These are phyloP conservation scores for Fusarium scirpi DNA, from an alignment of 2,329 filamentous ascomycete genomes.

Conservation along the genomic window DNA sequence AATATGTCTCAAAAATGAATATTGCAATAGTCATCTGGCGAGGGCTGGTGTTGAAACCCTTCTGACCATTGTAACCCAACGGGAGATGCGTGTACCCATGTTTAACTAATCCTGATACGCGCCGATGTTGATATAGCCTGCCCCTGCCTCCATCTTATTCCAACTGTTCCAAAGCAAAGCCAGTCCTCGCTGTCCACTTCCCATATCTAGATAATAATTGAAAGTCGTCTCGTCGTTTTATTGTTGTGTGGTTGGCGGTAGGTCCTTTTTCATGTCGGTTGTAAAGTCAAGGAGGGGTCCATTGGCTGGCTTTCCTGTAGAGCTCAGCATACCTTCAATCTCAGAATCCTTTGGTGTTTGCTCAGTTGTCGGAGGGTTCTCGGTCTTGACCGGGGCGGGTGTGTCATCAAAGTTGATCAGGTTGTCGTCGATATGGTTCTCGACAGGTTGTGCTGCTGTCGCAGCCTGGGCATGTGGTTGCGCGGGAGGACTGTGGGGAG, in stretches of 20 bases:
- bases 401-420: slow-evolving; percentile 69
- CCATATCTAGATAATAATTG: slow-evolving; percentile 30
- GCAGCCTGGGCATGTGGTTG: slow-evolving; percentile 17
- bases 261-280: slow-evolving; percentile 63
- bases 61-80: slow-evolving; percentile 45
- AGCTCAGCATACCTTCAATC: slow-evolving; percentile 58
- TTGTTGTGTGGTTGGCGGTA: slow-evolving; percentile 54
- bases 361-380: neutral
- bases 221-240: slow-evolving; percentile 38
- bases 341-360: slow-evolving; percentile 48
- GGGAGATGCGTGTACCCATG: slow-evolving; percentile 43
- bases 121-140: slow-evolving; percentile 46
- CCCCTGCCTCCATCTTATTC: slow-evolving; percentile 33
- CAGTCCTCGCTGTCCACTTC: slow-evolving; percentile 24
- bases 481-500: slow-evolving; percentile 53
- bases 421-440: slow-evolving; percentile 49
- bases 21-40: slow-evolving; percentile 29
- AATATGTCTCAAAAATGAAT: slow-evolving; percentile 26
- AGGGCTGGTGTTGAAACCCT: slow-evolving; percentile 46
- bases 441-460: slow-evolving; percentile 29
- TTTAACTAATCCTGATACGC: slow-evolving; percentile 45
- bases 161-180: slow-evolving; percentile 38
- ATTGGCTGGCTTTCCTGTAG: slow-evolving; percentile 61
- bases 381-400: slow-evolving; percentile 4
- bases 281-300: slow-evolving; percentile 69